These are phyloP conservation scores for Pleurotus tuber-regium DNA, from an alignment of 768 basidiomycete genomes.

Conservation along the genomic window DNA sequence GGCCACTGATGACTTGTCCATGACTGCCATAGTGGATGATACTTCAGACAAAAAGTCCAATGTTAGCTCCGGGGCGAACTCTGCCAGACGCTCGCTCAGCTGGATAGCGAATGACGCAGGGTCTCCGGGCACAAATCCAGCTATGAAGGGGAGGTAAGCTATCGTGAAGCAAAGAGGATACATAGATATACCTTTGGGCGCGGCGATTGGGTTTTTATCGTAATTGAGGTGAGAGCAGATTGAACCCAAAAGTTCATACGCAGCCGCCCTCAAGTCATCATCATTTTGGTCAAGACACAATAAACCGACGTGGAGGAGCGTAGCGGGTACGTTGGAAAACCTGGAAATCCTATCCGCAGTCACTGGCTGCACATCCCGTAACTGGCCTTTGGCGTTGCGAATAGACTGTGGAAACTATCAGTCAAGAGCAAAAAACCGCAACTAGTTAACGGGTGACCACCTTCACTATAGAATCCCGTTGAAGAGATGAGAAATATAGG, in stretches of 20 bases:
- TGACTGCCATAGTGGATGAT: slow-evolving; percentile 58
- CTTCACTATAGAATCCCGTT: slow-evolving; percentile 73
- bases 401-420: slow-evolving; percentile 47
- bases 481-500: slow-evolving; percentile 70
- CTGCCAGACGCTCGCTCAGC: slow-evolving; percentile 71
- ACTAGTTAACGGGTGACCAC: slow-evolving; percentile 35
- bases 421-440: neutral
- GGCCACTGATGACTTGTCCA: slow-evolving; percentile 34
- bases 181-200: slow-evolving; percentile 53
- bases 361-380: slow-evolving; percentile 52
- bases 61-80: slow-evolving; percentile 77
- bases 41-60: slow-evolving; percentile 91
- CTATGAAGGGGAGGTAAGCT: slow-evolving; percentile 29
- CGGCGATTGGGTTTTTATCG: slow-evolving; percentile 68
- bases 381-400: slow-evolving; percentile 68
- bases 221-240: slow-evolving; percentile 77
- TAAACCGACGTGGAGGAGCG: slow-evolving; percentile 83
- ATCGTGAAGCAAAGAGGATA: neutral
- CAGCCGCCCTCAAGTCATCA: slow-evolving; percentile 74
- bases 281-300: slow-evolving; percentile 73
- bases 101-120: slow-evolving; percentile 57
- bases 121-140: slow-evolving; percentile 69
- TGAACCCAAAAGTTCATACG: slow-evolving; percentile 76
- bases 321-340: slow-evolving; percentile 83
- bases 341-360: slow-evolving; percentile 67